A percentile compares a stretch with the other conserved stretches of the same genome.
phyloP scores from a whole-genome alignment of 768 basidiomycete species.

The Suillus americanus region DNA sequence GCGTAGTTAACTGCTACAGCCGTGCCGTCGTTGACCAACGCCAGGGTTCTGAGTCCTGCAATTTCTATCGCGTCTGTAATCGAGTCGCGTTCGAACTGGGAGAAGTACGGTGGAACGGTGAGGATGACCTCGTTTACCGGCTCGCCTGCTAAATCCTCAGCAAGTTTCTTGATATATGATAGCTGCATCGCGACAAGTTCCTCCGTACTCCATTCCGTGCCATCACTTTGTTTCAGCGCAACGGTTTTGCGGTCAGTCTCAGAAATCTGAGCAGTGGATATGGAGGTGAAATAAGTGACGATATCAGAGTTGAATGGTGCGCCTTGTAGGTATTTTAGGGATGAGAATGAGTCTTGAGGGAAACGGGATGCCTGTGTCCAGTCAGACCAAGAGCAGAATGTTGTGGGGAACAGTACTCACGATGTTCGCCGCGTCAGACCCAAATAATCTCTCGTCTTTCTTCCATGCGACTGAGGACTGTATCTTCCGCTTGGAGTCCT shows the following conservation, averaged over 20 bases:
- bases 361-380: conserved; percentile 80
- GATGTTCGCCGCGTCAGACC: conserved; percentile 83
- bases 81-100: conserved; percentile 89
- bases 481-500: conserved; percentile 96
- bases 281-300: conserved; percentile 56
- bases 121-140: conserved; percentile 81
- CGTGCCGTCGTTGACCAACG: conserved; percentile 89
- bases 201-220: conserved; percentile 76
- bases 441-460: conserved; percentile 85
- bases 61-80: conserved; percentile 91
- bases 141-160: conserved; percentile 74
- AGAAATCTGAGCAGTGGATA: conserved; percentile 52
- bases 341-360: conserved; percentile 83
- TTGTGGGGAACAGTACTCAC: conserved; percentile 47
- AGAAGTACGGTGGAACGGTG: conserved; percentile 88
- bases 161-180: conserved; percentile 85
- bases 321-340: conserved; percentile 82
- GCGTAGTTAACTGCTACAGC: conserved; percentile 98
- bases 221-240: conserved; percentile 58
- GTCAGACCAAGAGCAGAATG: conserved; percentile 2
- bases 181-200: conserved; percentile 95
- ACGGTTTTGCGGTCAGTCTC: conserved; percentile 62
- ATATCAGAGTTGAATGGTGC: conserved; percentile 59
- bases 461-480: conserved; percentile 91
- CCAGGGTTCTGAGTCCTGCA: conserved; percentile 79